These are phyloP conservation scores for Cordyceps militaris DNA, from an alignment of 2,329 filamentous ascomycete genomes.

Conservation along the genomic window DNA sequence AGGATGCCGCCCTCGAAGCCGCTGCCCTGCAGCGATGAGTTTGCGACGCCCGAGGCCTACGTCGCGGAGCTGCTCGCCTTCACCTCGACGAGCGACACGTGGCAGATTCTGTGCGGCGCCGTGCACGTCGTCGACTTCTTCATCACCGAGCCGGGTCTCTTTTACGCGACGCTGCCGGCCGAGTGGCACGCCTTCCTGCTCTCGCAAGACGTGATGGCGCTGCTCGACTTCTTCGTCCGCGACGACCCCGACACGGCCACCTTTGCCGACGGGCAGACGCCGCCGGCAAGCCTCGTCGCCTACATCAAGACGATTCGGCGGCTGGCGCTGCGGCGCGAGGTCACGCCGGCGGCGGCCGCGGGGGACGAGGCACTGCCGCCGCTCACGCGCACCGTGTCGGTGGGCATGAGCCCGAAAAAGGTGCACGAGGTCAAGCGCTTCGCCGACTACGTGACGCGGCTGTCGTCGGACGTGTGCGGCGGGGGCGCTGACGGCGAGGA, in stretches of 20 bases:
- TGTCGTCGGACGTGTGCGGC: slow-evolving; percentile 51
- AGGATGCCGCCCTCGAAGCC: slow-evolving; percentile 43
- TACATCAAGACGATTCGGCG: slow-evolving; percentile 68
- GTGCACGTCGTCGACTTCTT: slow-evolving; percentile 97
- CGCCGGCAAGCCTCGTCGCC: slow-evolving; percentile 53
- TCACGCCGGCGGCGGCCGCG: slow-evolving; percentile 35
- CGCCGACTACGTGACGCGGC: slow-evolving; percentile 67
- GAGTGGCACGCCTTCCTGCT: slow-evolving; percentile 80
- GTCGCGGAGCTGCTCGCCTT: slow-evolving; percentile 72
- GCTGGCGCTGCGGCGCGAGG: slow-evolving; percentile 59
- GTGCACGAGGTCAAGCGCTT: slow-evolving; percentile 89
- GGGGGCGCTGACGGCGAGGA: slow-evolving; percentile 32
- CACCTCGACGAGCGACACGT: slow-evolving; percentile 63
- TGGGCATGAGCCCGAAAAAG: slow-evolving; percentile 96
- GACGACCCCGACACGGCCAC: slow-evolving; percentile 53
- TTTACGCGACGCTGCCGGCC: slow-evolving; percentile 64
- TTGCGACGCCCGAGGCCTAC: slow-evolving; percentile 67
- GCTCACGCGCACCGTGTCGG: slow-evolving; percentile 63
- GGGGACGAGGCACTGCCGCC: slow-evolving; percentile 41
- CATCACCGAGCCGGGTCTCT: slow-evolving; percentile 76
- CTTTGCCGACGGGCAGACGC: slow-evolving; percentile 23
- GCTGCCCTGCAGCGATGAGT: slow-evolving; percentile 65
- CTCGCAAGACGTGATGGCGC: slow-evolving; percentile 60
- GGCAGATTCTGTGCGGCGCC: slow-evolving; percentile 89
- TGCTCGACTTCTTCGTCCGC: slow-evolving; percentile 75